Percentiles rank a stretch among this genome's conserved stretches.
phyloP scores from a whole-genome alignment of 441 rosid species.

The Brassica balearica region DNA sequence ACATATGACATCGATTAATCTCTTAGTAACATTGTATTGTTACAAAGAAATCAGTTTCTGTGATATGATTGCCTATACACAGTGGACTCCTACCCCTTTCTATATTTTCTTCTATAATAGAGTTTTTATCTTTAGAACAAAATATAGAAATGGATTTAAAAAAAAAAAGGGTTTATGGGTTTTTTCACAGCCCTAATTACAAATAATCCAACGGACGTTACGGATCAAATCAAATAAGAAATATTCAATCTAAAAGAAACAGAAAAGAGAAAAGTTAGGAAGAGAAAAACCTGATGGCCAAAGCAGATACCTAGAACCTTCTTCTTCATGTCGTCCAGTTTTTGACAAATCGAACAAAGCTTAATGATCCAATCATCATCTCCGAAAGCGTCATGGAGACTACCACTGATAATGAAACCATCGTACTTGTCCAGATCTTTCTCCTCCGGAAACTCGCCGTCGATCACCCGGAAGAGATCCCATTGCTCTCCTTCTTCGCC shows the following conservation, averaged over 20 bases:
- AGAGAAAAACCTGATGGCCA: constrained; percentile 64
- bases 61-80: too few relatives aligned
- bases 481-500: constrained; percentile 74
- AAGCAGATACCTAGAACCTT: constrained; percentile 49
- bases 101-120: too few relatives aligned
- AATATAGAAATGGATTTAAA: too few relatives aligned
- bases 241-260: not conserved
- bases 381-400: constrained; percentile 76
- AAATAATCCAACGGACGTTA: not conserved
- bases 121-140: too few relatives aligned
- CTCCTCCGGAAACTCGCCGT: constrained; percentile 77
- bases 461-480: constrained; percentile 72
- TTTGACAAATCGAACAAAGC: constrained; percentile 62
- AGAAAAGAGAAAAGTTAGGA: not conserved
- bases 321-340: constrained; percentile 71
- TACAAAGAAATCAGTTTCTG: too few relatives aligned
- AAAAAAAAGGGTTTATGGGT: not conserved
- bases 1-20: too few relatives aligned
- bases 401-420: constrained; percentile 77
- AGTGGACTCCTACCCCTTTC: too few relatives aligned
- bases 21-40: too few relatives aligned
- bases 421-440: constrained; percentile 63
- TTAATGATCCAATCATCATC: constrained; percentile 72
- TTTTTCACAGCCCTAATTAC: not conserved
- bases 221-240: not conserved